A percentile compares a stretch with the other conserved stretches of the same genome.
Evolutionary conservation across 2,329 filamentous ascomycete genomes (phyloP).

Genomic region (Leptographium procerum): DNA sequence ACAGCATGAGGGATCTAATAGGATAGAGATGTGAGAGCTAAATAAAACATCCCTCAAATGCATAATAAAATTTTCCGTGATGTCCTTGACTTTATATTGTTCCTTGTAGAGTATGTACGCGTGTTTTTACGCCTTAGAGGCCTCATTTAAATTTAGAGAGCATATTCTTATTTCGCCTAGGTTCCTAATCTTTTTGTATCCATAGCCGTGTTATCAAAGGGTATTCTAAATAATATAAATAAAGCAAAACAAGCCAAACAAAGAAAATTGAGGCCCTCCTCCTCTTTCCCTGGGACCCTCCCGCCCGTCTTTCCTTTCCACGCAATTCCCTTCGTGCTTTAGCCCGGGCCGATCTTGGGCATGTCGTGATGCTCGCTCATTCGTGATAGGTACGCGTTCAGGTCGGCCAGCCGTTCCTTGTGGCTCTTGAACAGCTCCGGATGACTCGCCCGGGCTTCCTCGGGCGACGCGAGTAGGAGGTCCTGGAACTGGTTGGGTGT

Average conservation of each 20-base stretch:
- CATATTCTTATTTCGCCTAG: no score
- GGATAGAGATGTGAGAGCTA: not conserved
- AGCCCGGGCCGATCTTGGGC: conserved; percentile 56
- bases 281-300: not conserved
- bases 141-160: no score
- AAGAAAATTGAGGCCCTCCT: no score
- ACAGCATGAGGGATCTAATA: not conserved
- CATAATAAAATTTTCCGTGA: not conserved
- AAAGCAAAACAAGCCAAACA: not conserved
- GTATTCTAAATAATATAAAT: not conserved
- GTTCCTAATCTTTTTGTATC: no score
- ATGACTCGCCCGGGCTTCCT: conserved; percentile 23
- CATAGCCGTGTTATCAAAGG: no score
- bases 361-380: conserved; percentile 98
- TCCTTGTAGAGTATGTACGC: no score
- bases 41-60: not conserved
- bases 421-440: conserved; percentile 89
- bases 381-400: conserved; percentile 86
- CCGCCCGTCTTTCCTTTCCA: not conserved
- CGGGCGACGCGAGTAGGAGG: conserved; percentile 47
- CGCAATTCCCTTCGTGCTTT: conserved; percentile 9
- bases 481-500: conserved; percentile 55
- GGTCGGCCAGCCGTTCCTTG: conserved; percentile 89
- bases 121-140: no score
- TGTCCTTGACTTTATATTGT: not conserved